These are phyloP conservation scores for Fusarium xylarioides DNA, from an alignment of 2,329 filamentous ascomycete genomes.

Conservation along the genomic window DNA sequence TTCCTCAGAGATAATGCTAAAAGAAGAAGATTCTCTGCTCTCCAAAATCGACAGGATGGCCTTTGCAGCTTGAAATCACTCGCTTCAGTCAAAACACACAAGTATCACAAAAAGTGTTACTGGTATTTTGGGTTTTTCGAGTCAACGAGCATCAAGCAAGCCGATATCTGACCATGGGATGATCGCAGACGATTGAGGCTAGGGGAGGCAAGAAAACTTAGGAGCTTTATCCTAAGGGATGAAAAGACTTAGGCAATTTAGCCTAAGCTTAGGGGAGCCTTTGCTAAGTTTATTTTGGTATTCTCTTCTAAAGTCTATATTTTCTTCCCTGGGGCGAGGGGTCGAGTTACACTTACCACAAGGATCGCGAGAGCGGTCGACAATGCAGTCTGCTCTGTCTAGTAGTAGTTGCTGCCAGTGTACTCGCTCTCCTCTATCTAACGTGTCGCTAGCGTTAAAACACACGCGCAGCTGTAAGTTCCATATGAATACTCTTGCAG, in stretches of 20 bases:
- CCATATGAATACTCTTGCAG: background rate
- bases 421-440: background rate
- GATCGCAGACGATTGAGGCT: background rate
- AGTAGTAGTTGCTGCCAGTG: background rate
- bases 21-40: background rate
- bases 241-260: background rate
- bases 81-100: background rate
- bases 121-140: background rate
- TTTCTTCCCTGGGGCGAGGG: background rate
- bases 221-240: background rate
- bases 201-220: background rate
- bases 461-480: background rate
- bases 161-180: background rate
- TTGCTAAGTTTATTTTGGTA: background rate
- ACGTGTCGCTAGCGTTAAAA: background rate
- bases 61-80: background rate
- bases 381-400: background rate
- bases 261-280: background rate
- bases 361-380: background rate
- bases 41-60: background rate
- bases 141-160: background rate
- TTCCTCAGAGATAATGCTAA: background rate
- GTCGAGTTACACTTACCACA: background rate
- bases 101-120: background rate
- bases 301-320: background rate